A percentile compares a stretch with the other conserved stretches of the same genome.
Conservation (phyloP, 805 yeast species). For the Metschnikowia lunata region DNA sequence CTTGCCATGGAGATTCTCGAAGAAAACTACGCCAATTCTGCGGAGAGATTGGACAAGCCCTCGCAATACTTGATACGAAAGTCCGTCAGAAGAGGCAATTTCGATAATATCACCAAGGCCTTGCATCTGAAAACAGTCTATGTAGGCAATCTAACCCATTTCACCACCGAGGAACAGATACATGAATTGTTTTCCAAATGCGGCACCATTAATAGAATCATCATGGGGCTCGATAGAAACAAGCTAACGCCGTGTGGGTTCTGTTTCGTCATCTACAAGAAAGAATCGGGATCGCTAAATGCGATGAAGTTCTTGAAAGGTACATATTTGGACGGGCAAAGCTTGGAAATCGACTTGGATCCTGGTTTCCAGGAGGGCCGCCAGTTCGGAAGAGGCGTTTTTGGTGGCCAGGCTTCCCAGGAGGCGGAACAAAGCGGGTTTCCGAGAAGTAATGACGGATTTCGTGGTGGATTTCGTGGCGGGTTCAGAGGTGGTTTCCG, state of each 20-base stretch:
- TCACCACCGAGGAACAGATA: slow-evolving; percentile 92
- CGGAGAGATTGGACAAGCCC: slow-evolving; percentile 66
- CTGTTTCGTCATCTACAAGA: slow-evolving; percentile 79
- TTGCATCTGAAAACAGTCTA: slow-evolving; percentile 73
- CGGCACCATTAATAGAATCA: slow-evolving; percentile 72
- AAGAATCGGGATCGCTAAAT: slow-evolving; percentile 67
- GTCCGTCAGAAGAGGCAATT: slow-evolving; percentile 50
- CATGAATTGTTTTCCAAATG: slow-evolving; percentile 80
- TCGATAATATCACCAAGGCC: slow-evolving; percentile 62
- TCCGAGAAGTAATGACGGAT: slow-evolving; percentile 12
- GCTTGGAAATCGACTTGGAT: slow-evolving; percentile 83
- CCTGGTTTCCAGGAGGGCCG: slow-evolving; percentile 96
- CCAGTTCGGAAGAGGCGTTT: slow-evolving; percentile 89
- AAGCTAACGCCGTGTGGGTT: slow-evolving; percentile 95
- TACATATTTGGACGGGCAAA: slow-evolving; percentile 79
- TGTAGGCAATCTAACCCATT: slow-evolving; percentile 85
- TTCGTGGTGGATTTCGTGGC: slow-evolving; percentile 18
- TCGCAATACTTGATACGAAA: slow-evolving; percentile 63
- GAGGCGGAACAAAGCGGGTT: slow-evolving; percentile 38
- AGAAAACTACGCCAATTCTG: slow-evolving; percentile 55
- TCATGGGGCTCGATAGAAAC: slow-evolving; percentile 93
- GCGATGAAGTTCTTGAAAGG: slow-evolving; percentile 79
- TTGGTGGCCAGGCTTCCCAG: slow-evolving; percentile 88
- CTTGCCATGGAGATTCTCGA: slow-evolving; percentile 34
- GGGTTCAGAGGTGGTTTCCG: slow-evolving; percentile 42